These are phyloP conservation scores for Guyanaporus albipodus DNA, from an alignment of 768 basidiomycete species.

Conservation along the genomic window DNA sequence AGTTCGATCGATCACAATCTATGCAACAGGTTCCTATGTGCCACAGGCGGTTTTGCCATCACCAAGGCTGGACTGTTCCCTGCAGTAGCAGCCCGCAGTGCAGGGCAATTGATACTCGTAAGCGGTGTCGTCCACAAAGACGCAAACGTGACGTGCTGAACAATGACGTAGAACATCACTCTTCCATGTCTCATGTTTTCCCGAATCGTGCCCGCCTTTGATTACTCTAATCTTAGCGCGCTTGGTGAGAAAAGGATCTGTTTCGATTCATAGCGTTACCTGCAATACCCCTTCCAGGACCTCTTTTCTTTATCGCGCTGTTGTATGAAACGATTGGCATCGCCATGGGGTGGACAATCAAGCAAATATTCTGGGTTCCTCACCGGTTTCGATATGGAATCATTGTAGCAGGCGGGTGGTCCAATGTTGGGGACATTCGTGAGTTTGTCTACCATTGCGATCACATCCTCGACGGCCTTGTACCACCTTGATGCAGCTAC, in stretches of 20 bases:
- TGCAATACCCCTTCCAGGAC: slow-evolving; percentile 38
- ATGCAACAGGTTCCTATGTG: slow-evolving; percentile 47
- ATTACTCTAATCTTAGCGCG: slow-evolving; percentile 48
- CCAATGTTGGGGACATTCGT: slow-evolving; percentile 71
- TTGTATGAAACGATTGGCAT: slow-evolving; percentile 58
- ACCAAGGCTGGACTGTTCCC: slow-evolving; percentile 62
- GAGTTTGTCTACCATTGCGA: slow-evolving; percentile 21
- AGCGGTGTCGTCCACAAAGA: neutral
- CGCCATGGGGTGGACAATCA: slow-evolving; percentile 49
- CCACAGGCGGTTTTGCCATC: slow-evolving; percentile 50
- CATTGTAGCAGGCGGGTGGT: slow-evolving; percentile 64
- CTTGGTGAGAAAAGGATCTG: slow-evolving; percentile 40
- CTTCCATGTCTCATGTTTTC: slow-evolving; percentile 67
- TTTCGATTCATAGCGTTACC: neutral
- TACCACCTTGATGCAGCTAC: slow-evolving; percentile 46
- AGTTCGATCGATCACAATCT: slow-evolving; percentile 1
- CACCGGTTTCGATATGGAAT: slow-evolving; percentile 72
- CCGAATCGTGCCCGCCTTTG: slow-evolving; percentile 66
- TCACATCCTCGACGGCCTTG: neutral
- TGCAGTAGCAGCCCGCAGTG: slow-evolving; percentile 51
- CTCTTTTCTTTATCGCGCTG: slow-evolving; percentile 56
- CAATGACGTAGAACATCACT: slow-evolving; percentile 44
- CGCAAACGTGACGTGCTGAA: neutral
- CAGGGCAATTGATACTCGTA: slow-evolving; percentile 59
- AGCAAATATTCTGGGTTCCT: slow-evolving; percentile 71